These are phyloP conservation scores for Citrullus colocynthis DNA, from an alignment of 306 rosid genomes.

Conservation along the genomic window DNA sequence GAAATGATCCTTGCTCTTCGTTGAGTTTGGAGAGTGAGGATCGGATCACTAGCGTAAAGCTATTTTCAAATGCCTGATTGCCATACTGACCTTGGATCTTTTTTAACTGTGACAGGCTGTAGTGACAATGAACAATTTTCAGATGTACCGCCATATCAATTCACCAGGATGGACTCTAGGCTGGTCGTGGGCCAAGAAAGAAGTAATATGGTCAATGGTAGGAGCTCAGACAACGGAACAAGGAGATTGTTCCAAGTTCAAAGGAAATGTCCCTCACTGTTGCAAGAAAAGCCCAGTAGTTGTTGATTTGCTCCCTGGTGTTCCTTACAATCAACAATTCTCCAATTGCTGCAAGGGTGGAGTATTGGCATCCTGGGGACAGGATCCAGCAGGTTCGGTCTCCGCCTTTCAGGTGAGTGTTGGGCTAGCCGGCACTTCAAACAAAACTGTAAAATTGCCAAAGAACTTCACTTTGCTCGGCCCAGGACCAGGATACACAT, in stretches of 20 bases:
- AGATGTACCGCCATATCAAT: slow-evolving; percentile 43
- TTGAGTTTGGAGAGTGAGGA: background rate
- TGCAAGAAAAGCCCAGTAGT: slow-evolving; percentile 53
- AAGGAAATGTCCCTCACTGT: slow-evolving; percentile 49
- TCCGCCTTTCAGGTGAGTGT: slow-evolving; percentile 64
- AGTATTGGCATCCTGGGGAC: slow-evolving; percentile 52
- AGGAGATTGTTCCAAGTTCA: slow-evolving; percentile 75
- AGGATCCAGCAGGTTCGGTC: slow-evolving; percentile 38
- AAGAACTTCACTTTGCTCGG: slow-evolving; percentile 50
- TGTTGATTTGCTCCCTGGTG: slow-evolving; percentile 62
- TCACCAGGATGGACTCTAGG: slow-evolving; percentile 67
- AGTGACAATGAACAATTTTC: slow-evolving; percentile 54
- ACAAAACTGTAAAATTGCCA: slow-evolving; percentile 64
- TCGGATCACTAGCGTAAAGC: background rate
- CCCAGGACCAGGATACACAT: slow-evolving; percentile 64
- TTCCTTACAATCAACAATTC: slow-evolving; percentile 41
- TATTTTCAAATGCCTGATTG: background rate
- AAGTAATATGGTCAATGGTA: slow-evolving; percentile 56
- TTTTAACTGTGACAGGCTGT: slow-evolving; percentile 33
- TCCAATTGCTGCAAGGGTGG: slow-evolving; percentile 65
- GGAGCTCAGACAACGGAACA: slow-evolving; percentile 83
- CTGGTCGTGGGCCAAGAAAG: slow-evolving; percentile 84
- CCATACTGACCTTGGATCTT: background rate
- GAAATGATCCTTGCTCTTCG: background rate
- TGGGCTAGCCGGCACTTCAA: slow-evolving; percentile 57